These are phyloP conservation scores for Nemophila menziesii DNA, from an alignment of 257 asterid species.

Conservation along the genomic window DNA sequence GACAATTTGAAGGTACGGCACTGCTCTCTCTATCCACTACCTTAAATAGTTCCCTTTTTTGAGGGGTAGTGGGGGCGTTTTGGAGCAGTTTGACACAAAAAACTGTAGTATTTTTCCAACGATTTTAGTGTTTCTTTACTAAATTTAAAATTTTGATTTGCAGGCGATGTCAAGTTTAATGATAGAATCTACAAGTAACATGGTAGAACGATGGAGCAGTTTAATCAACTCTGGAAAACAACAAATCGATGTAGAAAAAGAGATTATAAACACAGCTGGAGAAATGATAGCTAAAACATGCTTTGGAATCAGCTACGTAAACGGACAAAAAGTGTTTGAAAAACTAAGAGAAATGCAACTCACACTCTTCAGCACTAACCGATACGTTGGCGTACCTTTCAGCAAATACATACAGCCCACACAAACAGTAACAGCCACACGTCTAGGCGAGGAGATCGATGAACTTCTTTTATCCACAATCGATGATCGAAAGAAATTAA, in stretches of 20 bases:
- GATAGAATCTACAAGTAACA: slow-evolving; percentile 51
- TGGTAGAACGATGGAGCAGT: slow-evolving; percentile 55
- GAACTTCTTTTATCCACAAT: slow-evolving; percentile 37
- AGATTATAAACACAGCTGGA: slow-evolving; percentile 56
- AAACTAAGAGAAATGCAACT: slow-evolving; percentile 58
- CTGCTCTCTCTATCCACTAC: not conserved
- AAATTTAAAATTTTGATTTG: too few species aligned
- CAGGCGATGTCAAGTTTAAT: slow-evolving; percentile 74
- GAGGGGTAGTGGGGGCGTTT: too few species aligned
- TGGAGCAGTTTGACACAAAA: not conserved
- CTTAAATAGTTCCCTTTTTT: not conserved
- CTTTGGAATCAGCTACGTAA: slow-evolving; percentile 52
- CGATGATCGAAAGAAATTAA: slow-evolving; percentile 12
- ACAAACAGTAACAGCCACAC: slow-evolving; percentile 31
- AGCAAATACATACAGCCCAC: slow-evolving; percentile 46
- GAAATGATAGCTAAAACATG: slow-evolving; percentile 74
- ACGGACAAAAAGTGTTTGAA: slow-evolving; percentile 44
- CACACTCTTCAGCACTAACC: slow-evolving; percentile 55
- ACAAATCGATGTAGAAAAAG: slow-evolving; percentile 63
- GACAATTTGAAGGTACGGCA: slow-evolving; percentile 53
- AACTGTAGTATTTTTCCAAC: not conserved
- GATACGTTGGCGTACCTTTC: slow-evolving; percentile 77
- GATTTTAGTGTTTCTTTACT: not conserved
- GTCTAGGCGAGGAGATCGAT: slow-evolving; percentile 60
- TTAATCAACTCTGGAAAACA: slow-evolving; percentile 29